These are phyloP conservation scores for Colletotrichum chrysophilum DNA, from an alignment of 2,329 filamentous ascomycete species.

Conservation along the genomic window DNA sequence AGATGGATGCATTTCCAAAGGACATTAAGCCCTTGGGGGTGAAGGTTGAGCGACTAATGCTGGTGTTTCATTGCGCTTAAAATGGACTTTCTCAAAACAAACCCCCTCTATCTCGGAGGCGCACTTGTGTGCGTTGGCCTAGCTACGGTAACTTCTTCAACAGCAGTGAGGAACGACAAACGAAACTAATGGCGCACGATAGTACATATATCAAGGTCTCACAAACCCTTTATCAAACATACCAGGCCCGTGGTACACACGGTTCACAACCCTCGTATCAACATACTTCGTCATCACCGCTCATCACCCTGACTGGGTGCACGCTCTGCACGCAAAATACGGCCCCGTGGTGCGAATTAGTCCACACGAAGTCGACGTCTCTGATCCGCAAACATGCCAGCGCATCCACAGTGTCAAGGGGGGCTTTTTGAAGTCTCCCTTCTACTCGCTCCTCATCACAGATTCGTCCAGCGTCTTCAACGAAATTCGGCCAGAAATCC, in stretches of 20 bases:
- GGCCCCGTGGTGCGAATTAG: constrained; percentile 10
- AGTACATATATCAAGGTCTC: constrained; percentile 3
- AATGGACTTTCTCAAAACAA: constrained; percentile 1
- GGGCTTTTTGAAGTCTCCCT: constrained; percentile 1
- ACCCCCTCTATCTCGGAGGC: background rate
- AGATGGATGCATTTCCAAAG: background rate
- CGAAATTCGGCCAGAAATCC: background rate
- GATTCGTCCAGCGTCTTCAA: constrained; percentile 16
- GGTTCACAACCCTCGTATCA: background rate
- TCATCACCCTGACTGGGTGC: constrained; percentile 3
- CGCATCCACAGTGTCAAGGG: constrained; percentile 31
- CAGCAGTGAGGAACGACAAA: rapidly evolving
- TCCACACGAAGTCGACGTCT: constrained; percentile 19
- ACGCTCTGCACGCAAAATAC: constrained; percentile 6
- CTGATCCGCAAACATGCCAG: constrained; percentile 25
- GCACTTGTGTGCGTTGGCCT: background rate
- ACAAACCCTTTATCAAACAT: constrained; percentile 3
- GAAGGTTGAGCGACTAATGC: background rate
- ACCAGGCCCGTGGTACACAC: constrained; percentile 13
- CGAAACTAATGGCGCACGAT: background rate
- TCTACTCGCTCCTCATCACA: constrained; percentile 12
- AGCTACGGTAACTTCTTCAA: background rate
- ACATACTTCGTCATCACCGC: background rate
- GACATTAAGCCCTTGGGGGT: background rate
- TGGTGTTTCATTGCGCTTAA: background rate